Base-by-base conservation (phyloP, 306 rosid species). In the Dalbergia cochinchinensis region DNA sequence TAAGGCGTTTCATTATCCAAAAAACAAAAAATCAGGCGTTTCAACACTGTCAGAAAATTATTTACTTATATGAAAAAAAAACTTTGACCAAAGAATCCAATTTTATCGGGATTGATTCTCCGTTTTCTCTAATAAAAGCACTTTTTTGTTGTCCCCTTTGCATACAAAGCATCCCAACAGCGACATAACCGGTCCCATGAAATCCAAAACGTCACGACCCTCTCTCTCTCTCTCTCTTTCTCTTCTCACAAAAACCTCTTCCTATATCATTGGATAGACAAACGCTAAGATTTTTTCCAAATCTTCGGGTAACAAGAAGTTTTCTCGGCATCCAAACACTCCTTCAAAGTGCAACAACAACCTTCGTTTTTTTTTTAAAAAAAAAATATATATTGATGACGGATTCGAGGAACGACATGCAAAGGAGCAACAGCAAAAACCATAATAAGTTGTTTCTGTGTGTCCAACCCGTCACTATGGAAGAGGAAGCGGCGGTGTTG, bases 201-300 rank as follows among this genome's bases (percentile, higher is more conserved):
- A 71, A 79, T 70, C 63, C 16, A 53, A 70, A 51, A 62, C 34
- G 57, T 71, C 58, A n/a, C 65, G 12, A 45, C 50, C 69, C 8
- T 51, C 18, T 15, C 45, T 41, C 16, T 35, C 4, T 55, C 22
- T 20, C 22, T 20, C 22, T 20, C n/a, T n/a, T n/a, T 20, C 15
- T 18, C 42, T 5, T 1, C 22, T 13, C 22, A 8, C 62, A 12
- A 61, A 58, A 59, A 31, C 59, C 42, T 26, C 45, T 53, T 53
- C 50, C 5, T 34, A 26, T 26, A 26, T 26, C 37, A 10, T 34
- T 16, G 9, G 18, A n/a, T 33, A 37, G 5, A 37, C 20, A 54
- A 16, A 51, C 35, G 4, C 53, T 37, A 37, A 71, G 19, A 8
- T 15, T 45, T 62, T 20, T 37, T 35, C 39, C 39, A 35, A 35